Evolutionary conservation across 1,139 yeast species (phyloP), one percentile per base, ranked within the genome.

Genomic region (Oligophagozyma castellii): DNA sequence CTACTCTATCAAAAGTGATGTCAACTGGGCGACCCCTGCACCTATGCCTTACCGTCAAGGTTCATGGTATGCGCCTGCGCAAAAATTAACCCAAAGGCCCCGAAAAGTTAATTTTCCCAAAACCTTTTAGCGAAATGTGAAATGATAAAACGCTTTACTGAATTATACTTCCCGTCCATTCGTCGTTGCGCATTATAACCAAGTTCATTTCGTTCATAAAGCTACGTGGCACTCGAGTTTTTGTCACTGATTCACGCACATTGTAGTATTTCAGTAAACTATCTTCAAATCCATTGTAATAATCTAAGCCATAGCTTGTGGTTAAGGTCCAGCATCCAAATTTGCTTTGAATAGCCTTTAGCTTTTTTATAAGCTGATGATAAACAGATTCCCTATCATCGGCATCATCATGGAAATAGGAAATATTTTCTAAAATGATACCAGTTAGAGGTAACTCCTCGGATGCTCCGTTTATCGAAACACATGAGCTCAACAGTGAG

Each of bases 11-110:
- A 58, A 65, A 11, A 71, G 79, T 2, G 59, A 59, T 26, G 59
- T 63, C 24, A 80, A 80, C 51, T 65, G 64, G 45, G 93, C 86
- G 0, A 46, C 70, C 2, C 68, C 71, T 2, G 83, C 77, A n/a
- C 72, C 73, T 6, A 63, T 65, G 45, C 89, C 89, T 8, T 62
- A 69, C 12, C 65, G 46, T 2, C 53, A 55, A 32, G 65, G 66
- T 21, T 63, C 67, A 5, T 63, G 67, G 63, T 64, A 66, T 38
- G 47, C 50, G 14, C 53, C 61, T 14, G 34, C 34, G 5, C 31
- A 40, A 3, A 44, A 46, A 30, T 28, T 43, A 23, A 37, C 45
- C 24, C 66, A 66, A 32, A 63, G 45, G 4, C 35, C 48, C 10
- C 35, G 43, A 22, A 46, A 41, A 28, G 24, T 43, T 8, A 38